Percentiles rank a stretch among this genome's conserved stretches.
Conservation (phyloP, 2,329 filamentous ascomycete species). For the Diaporthe velutina region DNA sequence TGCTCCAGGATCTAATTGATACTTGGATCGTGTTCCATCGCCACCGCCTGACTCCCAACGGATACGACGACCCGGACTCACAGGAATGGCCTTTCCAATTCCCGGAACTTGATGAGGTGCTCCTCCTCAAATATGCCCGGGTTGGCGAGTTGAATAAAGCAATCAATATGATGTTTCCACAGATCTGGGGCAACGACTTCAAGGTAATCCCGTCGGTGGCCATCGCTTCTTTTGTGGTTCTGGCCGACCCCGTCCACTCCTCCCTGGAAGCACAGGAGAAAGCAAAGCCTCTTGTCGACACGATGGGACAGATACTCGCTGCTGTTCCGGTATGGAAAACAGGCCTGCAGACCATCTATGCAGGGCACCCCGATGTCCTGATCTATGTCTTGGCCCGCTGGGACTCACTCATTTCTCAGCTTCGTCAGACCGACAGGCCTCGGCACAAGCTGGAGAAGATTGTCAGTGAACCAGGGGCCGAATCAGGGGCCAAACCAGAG, state of each 20-base stretch:
- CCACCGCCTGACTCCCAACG: slow-evolving; percentile 36
- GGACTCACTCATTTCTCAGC: slow-evolving; percentile 34
- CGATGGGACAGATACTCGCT: slow-evolving; percentile 42
- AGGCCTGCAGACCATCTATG: slow-evolving; percentile 42
- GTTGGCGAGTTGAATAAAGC: slow-evolving; percentile 46
- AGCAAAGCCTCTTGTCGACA: slow-evolving; percentile 45
- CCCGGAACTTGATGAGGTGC: slow-evolving; percentile 34
- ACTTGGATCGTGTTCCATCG: slow-evolving; percentile 56
- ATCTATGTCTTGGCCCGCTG: slow-evolving; percentile 42
- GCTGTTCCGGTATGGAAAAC: slow-evolving; percentile 31
- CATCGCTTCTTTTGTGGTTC: slow-evolving; percentile 54
- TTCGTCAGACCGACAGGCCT: slow-evolving; percentile 21
- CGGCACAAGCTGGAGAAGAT: not conserved
- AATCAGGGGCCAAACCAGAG: not conserved
- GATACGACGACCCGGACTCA: slow-evolving; percentile 23
- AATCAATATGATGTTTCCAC: slow-evolving; percentile 52
- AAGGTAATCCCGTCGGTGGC: slow-evolving; percentile 49
- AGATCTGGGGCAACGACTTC: slow-evolving; percentile 46
- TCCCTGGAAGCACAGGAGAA: slow-evolving; percentile 39
- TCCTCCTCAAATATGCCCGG: slow-evolving; percentile 40
- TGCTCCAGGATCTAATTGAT: slow-evolving; percentile 55
- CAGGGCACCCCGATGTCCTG: slow-evolving; percentile 40
- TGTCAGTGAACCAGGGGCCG: not conserved
- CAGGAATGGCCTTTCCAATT: slow-evolving; percentile 44
- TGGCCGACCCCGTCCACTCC: slow-evolving; percentile 49